These are phyloP conservation scores for Saccharata proteae DNA, from an alignment of 2,329 filamentous ascomycete genomes.

Conservation along the genomic window DNA sequence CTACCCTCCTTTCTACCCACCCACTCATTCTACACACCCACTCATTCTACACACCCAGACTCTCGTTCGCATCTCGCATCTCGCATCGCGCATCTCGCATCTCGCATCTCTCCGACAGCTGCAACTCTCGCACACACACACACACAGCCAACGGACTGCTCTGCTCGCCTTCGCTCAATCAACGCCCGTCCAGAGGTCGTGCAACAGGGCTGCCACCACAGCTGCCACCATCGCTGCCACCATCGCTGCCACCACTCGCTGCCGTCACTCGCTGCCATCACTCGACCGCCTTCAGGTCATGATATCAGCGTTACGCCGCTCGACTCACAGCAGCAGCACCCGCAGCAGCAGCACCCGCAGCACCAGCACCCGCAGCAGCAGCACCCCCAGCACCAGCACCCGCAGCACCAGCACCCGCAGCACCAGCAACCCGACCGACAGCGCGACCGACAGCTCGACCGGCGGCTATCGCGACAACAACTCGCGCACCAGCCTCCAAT, in stretches of 20 bases:
- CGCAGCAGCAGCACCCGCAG: slow-evolving; percentile 3
- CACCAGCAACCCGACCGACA: slow-evolving; percentile 2
- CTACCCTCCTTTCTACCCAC: too few relatives aligned
- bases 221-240: slow-evolving; percentile 4
- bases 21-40: too few relatives aligned
- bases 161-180: too few relatives aligned
- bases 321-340: slow-evolving; percentile 2
- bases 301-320: slow-evolving; percentile 6
- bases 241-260: slow-evolving; percentile 7
- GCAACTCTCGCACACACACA: too few relatives aligned
- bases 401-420: not conserved
- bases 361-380: not conserved
- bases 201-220: too few relatives aligned
- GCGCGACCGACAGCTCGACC: not conserved
- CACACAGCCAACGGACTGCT: too few relatives aligned
- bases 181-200: too few relatives aligned
- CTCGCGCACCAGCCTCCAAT: not conserved
- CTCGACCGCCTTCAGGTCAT: slow-evolving; percentile 5
- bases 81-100: too few relatives aligned
- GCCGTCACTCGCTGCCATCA: slow-evolving; percentile 3
- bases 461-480: not conserved
- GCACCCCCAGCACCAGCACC: not conserved
- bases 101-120: too few relatives aligned
- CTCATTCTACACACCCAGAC: too few relatives aligned
- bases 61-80: too few relatives aligned